Evolutionary conservation across 2,329 filamentous ascomycete genomes (phyloP).

Genomic region (Colletotrichum sp.): DNA sequence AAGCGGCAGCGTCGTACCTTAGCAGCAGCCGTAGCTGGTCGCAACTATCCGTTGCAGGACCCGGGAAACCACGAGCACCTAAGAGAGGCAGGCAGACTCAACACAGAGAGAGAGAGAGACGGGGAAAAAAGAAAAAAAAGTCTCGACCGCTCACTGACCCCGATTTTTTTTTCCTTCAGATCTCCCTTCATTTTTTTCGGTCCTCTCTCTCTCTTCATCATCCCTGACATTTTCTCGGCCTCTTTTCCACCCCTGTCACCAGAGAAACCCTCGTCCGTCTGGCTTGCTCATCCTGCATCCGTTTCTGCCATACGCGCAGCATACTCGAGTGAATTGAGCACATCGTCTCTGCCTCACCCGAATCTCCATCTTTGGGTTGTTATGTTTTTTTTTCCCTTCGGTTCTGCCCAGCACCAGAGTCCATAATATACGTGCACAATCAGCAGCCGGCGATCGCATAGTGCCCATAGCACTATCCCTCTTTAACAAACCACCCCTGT

Average conservation of each 20-base stretch:
- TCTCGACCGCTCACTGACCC: conserved; percentile 12
- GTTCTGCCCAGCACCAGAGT: neutral
- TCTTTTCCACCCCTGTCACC: neutral
- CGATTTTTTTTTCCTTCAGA: conserved; percentile 19
- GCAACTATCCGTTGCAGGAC: neutral
- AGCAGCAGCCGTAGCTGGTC: neutral
- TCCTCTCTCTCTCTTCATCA: conserved; percentile 14
- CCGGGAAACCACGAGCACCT: neutral
- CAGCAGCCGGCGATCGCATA: conserved; percentile 18
- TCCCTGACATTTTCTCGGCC: conserved; percentile 9
- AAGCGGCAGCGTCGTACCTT: neutral
- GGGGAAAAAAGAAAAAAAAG: neutral
- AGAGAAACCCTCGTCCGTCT: neutral
- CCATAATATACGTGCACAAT: conserved; percentile 5
- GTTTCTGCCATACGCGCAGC: neutral
- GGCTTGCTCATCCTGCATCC: neutral
- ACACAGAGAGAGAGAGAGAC: neutral
- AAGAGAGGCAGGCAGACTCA: neutral
- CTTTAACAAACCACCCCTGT: conserved; percentile 19
- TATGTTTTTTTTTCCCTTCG: neutral
- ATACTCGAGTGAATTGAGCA: neutral
- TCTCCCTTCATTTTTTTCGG: conserved; percentile 11
- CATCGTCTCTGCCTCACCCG: neutral
- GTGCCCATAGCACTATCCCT: conserved; percentile 23
- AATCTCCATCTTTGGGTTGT: neutral